These are phyloP conservation scores for Nicotiana otophora DNA, from an alignment of 257 asterid species.

Conservation along the genomic window DNA sequence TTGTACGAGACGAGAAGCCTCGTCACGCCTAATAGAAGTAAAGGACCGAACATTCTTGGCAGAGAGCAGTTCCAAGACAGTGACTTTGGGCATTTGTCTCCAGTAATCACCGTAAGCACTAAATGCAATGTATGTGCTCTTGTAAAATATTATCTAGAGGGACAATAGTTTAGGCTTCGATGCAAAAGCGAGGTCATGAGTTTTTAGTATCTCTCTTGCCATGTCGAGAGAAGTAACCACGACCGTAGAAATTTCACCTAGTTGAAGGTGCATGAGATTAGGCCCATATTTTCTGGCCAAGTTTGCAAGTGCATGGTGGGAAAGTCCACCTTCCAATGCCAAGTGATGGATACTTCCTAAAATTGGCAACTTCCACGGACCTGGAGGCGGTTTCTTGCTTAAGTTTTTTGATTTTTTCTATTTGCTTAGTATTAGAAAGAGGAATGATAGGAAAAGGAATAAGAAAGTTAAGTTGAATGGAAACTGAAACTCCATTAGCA, in stretches of 20 bases:
- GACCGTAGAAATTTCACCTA: too few species aligned
- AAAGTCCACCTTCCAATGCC: conserved; percentile 12
- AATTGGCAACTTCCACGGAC: conserved; percentile 7
- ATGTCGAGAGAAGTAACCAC: too few species aligned
- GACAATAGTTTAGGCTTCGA: too few species aligned
- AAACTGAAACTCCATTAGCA: neutral
- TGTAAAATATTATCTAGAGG: too few species aligned
- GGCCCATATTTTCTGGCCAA: conserved; percentile 32
- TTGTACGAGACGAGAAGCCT: conserved; percentile 8
- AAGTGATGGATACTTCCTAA: conserved; percentile 38
- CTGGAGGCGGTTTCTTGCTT: neutral
- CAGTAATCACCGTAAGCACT: conserved; percentile 35
- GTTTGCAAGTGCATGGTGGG: conserved; percentile 14
- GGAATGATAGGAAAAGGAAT: neutral
- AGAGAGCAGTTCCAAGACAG: conserved; percentile 30
- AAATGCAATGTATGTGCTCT: too few species aligned
- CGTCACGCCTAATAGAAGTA: conserved; percentile 14
- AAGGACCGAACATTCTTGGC: conserved; percentile 24
- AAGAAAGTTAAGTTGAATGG: neutral
- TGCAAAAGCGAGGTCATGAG: too few species aligned
- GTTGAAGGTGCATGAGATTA: too few species aligned
- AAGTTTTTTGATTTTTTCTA: neutral
- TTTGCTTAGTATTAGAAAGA: neutral
- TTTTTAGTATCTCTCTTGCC: too few species aligned
- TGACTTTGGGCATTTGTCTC: conserved; percentile 38